Conservation (phyloP, 1,284 basidiomycete species). For the Trametes hirsuta region DNA sequence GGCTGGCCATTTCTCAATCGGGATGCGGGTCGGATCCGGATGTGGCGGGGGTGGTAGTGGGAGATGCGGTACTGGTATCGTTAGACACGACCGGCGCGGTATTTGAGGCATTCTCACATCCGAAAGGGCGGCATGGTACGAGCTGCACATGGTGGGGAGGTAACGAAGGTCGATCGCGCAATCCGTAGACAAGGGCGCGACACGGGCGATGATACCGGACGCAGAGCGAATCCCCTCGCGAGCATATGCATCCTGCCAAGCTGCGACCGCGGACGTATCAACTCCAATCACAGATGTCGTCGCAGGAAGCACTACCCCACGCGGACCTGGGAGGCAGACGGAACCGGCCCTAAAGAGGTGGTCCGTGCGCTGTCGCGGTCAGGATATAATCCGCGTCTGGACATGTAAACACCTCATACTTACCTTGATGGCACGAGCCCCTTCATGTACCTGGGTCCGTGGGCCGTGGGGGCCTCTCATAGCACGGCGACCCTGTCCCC, state of each 20-base stretch:
- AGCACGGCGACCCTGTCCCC: conserved; percentile 74
- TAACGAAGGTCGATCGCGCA: conserved; percentile 18
- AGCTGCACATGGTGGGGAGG: conserved; percentile 12
- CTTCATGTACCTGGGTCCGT: conserved; percentile 45
- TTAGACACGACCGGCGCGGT: conserved; percentile 6
- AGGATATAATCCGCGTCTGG: conserved; percentile 27
- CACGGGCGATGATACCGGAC: conserved; percentile 5
- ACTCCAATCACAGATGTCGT: not conserved
- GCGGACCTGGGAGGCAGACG: not conserved
- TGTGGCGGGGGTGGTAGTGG: conserved; percentile 4
- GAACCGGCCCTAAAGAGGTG: conserved; percentile 32
- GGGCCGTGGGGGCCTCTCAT: conserved; percentile 54
- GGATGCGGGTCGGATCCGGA: not conserved
- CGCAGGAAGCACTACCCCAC: not conserved
- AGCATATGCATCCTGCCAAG: conserved; percentile 13
- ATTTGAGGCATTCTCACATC: conserved; percentile 25
- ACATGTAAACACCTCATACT: conserved; percentile 37
- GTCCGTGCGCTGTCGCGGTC: conserved; percentile 32
- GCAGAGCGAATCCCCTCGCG: conserved; percentile 5
- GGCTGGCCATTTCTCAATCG: conserved; percentile 26
- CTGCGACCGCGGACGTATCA: too few relatives aligned
- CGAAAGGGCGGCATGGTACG: conserved; percentile 18
- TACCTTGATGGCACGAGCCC: conserved; percentile 44
- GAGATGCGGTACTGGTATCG: not conserved
- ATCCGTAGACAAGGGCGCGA: conserved; percentile 8